These are phyloP conservation scores for Neospermospora avenae DNA, from an alignment of 2,329 filamentous ascomycete genomes.

Conservation along the genomic window DNA sequence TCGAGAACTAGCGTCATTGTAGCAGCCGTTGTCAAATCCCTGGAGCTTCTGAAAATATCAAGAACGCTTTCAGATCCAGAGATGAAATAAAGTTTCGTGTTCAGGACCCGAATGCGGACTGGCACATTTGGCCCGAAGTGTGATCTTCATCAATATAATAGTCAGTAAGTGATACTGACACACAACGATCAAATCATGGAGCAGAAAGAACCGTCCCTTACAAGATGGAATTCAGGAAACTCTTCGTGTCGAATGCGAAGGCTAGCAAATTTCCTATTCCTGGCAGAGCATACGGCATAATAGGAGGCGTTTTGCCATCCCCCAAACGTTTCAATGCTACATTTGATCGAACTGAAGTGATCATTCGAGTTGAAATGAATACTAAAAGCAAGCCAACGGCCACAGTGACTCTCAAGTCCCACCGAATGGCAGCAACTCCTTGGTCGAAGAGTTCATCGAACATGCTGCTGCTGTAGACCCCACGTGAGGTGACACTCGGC, in stretches of 20 bases:
- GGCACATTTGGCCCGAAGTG: slow-evolving; percentile 17
- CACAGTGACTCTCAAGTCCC: slow-evolving; percentile 9
- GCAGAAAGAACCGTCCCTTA: background rate
- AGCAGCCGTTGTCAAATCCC: slow-evolving; percentile 17
- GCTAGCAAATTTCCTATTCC: slow-evolving; percentile 21
- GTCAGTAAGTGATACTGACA: background rate
- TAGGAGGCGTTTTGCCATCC: slow-evolving; percentile 14
- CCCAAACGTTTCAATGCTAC: slow-evolving; percentile 5
- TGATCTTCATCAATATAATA: slow-evolving; percentile 2
- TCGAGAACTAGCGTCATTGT: slow-evolving; percentile 14
- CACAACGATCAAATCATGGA: too few relatives aligned
- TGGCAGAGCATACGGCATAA: slow-evolving; percentile 21
- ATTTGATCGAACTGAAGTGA: slow-evolving; percentile 11
- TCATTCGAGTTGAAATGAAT: slow-evolving; percentile 6
- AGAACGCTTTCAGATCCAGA: slow-evolving; percentile 21
- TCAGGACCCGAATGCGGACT: slow-evolving; percentile 18
- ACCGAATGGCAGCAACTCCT: background rate
- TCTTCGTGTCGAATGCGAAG: slow-evolving; percentile 20
- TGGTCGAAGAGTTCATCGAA: slow-evolving; percentile 10
- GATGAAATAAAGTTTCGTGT: slow-evolving; percentile 20
- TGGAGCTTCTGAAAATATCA: slow-evolving; percentile 19
- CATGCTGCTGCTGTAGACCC: slow-evolving; percentile 2
- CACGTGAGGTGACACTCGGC: too few relatives aligned
- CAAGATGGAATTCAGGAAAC: slow-evolving; percentile 16
- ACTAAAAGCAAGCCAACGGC: background rate